These are phyloP conservation scores for Kentomonas sorsogonicus DNA, from an alignment of 208 protist species.

Conservation along the genomic window DNA sequence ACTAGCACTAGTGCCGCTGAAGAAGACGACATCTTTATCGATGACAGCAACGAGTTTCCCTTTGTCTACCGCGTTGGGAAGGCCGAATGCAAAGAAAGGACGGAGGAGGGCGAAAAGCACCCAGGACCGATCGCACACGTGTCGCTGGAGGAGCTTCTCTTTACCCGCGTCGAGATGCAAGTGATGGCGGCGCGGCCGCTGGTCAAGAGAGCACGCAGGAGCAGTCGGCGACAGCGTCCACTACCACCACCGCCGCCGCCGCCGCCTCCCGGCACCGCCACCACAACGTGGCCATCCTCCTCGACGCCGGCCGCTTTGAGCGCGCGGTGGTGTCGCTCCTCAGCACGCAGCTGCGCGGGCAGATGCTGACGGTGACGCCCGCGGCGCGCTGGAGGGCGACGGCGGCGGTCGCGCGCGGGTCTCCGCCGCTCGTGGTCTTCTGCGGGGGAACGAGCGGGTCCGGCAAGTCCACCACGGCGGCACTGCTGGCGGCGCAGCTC, in stretches of 20 bases:
- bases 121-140: too few relatives aligned
- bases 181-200: background rate
- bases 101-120: too few relatives aligned
- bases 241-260: too few relatives aligned
- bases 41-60: too few relatives aligned
- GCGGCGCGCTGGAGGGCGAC: slow-evolving; percentile 34
- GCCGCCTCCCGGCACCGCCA: too few relatives aligned
- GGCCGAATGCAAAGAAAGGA: too few relatives aligned
- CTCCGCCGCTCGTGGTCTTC: slow-evolving; percentile 59
- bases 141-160: too few relatives aligned
- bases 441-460: slow-evolving; percentile 89
- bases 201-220: background rate
- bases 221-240: background rate
- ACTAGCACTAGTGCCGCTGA: background rate
- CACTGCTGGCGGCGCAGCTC: slow-evolving; percentile 72
- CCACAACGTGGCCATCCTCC: too few relatives aligned
- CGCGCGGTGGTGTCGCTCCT: slow-evolving; percentile 13
- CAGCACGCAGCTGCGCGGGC: slow-evolving; percentile 31
- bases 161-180: background rate
- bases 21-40: background rate
- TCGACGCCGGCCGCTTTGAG: slow-evolving; percentile 9
- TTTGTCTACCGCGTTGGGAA: too few relatives aligned
- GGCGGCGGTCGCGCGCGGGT: slow-evolving; percentile 30
- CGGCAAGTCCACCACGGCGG: slow-evolving; percentile 88
- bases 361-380: slow-evolving; percentile 33